phyloP scores from a whole-genome alignment of 352 stramenopile species.

The Pseudoperonospora humuli region DNA sequence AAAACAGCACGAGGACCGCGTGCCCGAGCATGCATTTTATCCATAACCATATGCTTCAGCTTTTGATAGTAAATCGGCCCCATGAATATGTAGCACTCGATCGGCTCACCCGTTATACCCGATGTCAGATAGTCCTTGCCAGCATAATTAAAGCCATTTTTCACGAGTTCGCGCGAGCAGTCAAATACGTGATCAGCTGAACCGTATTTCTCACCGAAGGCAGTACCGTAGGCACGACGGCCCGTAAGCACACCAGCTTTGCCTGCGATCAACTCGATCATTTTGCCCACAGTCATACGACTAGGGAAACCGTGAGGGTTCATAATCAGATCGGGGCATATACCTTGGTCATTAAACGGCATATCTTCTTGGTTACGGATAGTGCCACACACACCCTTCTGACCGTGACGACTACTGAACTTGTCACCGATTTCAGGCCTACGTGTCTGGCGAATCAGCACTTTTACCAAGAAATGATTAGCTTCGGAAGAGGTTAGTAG shows the following conservation, averaged over 20 bases:
- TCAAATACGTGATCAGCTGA: slow-evolving; percentile 90
- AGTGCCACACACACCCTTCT: slow-evolving; percentile 99
- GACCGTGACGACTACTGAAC: slow-evolving; percentile 97
- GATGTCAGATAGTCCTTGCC: slow-evolving; percentile 97
- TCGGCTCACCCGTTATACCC: slow-evolving; percentile 92
- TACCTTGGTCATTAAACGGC: slow-evolving; percentile 97
- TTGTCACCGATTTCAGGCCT: slow-evolving; percentile 99
- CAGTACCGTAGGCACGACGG: slow-evolving; percentile 96
- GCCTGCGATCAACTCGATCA: slow-evolving; percentile 98
- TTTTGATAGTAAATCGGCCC: slow-evolving; percentile 99
- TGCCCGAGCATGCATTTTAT: slow-evolving; percentile 99
- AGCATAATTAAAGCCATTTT: slow-evolving; percentile 98
- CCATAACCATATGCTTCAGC: slow-evolving; percentile 99
- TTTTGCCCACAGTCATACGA: slow-evolving; percentile 99
- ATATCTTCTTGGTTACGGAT: slow-evolving; percentile 96
- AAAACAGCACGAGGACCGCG: slow-evolving; percentile 92
- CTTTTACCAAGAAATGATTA: slow-evolving; percentile 98
- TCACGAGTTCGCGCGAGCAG: slow-evolving; percentile 91
- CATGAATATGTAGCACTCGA: slow-evolving; percentile 99
- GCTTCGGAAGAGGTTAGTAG: slow-evolving; percentile 97
- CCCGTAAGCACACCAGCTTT: slow-evolving; percentile 96
- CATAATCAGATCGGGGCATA: slow-evolving; percentile 99
- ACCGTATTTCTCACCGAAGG: slow-evolving; percentile 97
- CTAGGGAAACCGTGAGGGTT: slow-evolving; percentile 99
- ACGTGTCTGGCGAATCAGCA: slow-evolving; percentile 93